Conservation (phyloP, 768 basidiomycete genomes). For the Amyloporia xantha region DNA sequence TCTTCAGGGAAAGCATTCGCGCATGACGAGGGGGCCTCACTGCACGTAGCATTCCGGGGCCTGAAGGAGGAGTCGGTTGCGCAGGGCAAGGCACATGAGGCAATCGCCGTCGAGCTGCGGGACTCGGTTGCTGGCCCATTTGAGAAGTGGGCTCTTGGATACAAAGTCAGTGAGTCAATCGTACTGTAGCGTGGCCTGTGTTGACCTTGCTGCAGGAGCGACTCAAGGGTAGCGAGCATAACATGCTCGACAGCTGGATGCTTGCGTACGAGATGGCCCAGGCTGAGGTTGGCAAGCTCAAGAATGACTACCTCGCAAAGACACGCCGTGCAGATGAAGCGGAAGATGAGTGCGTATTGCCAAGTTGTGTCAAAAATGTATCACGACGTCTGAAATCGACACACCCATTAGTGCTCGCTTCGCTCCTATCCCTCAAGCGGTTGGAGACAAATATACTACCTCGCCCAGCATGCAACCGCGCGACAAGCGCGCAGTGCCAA, state of each 20-base stretch:
- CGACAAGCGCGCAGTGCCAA: constrained; percentile 34
- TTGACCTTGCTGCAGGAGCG: constrained; percentile 41
- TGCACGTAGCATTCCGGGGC: constrained; percentile 73
- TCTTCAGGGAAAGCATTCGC: constrained; percentile 55
- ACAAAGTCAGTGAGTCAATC: constrained; percentile 50
- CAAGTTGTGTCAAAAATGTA: neutral
- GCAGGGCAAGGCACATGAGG: constrained; percentile 71
- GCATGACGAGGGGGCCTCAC: constrained; percentile 80
- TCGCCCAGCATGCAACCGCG: constrained; percentile 63
- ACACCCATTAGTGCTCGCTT: constrained; percentile 64
- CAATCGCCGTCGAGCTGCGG: constrained; percentile 68
- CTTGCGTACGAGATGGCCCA: constrained; percentile 65
- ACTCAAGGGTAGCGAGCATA: constrained; percentile 40
- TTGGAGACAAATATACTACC: constrained; percentile 70
- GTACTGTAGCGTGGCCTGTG: neutral
- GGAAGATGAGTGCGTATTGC: constrained; percentile 77
- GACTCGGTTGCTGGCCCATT: constrained; percentile 78
- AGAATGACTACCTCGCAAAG: constrained; percentile 71
- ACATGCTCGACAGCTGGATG: constrained; percentile 61
- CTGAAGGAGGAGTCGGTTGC: constrained; percentile 64
- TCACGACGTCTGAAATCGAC: too few species aligned
- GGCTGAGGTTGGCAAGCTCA: constrained; percentile 59
- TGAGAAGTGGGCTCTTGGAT: constrained; percentile 66
- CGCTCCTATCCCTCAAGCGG: constrained; percentile 57
- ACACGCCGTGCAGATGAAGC: constrained; percentile 83